Percentiles rank a stretch among this genome's conserved stretches.
Evolutionary conservation across 129 eudicot genomes (phyloP).

Genomic region (carrot (Daucus carota)): DNA sequence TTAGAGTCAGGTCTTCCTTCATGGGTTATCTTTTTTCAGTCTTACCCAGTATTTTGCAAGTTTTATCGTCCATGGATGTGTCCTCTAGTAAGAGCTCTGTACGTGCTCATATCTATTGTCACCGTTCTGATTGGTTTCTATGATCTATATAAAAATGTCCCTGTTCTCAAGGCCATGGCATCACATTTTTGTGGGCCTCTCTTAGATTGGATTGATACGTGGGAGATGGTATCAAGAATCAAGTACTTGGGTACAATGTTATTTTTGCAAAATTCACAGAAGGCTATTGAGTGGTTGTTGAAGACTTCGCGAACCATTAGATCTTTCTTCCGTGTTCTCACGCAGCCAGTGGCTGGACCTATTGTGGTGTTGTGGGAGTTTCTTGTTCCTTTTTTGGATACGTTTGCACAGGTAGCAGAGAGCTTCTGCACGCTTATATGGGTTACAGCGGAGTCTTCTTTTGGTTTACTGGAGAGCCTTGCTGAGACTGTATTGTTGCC

Average conservation of each 20-base stretch:
- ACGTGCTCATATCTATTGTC: slow-evolving; percentile 58
- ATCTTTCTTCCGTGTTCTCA: slow-evolving; percentile 46
- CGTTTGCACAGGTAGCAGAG: slow-evolving; percentile 32
- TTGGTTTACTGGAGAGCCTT: slow-evolving; percentile 40
- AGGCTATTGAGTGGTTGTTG: slow-evolving; percentile 76
- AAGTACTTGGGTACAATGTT: slow-evolving; percentile 90
- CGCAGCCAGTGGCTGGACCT: slow-evolving; percentile 63
- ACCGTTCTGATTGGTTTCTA: slow-evolving; percentile 95
- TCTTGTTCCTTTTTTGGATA: slow-evolving; percentile 58
- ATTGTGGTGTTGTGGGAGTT: slow-evolving; percentile 43
- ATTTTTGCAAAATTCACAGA: slow-evolving; percentile 79
- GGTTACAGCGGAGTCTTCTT: slow-evolving; percentile 43
- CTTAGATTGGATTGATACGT: slow-evolving; percentile 88
- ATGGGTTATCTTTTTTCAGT: slow-evolving; percentile 92
- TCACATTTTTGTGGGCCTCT: slow-evolving; percentile 84
- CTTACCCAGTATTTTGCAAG: slow-evolving; percentile 82
- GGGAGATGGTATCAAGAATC: slow-evolving; percentile 94
- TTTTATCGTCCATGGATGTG: slow-evolving; percentile 97
- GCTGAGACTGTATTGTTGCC: slow-evolving; percentile 60
- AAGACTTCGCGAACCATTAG: slow-evolving; percentile 47
- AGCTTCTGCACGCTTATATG: slow-evolving; percentile 46
- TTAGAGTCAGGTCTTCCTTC: slow-evolving; percentile 97
- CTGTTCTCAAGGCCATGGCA: slow-evolving; percentile 85
- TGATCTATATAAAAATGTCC: slow-evolving; percentile 88
- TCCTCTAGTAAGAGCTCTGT: slow-evolving; percentile 79